phyloP scores from a whole-genome alignment of 768 basidiomycete genomes.

The Gloeopeniophorella convolvens region DNA sequence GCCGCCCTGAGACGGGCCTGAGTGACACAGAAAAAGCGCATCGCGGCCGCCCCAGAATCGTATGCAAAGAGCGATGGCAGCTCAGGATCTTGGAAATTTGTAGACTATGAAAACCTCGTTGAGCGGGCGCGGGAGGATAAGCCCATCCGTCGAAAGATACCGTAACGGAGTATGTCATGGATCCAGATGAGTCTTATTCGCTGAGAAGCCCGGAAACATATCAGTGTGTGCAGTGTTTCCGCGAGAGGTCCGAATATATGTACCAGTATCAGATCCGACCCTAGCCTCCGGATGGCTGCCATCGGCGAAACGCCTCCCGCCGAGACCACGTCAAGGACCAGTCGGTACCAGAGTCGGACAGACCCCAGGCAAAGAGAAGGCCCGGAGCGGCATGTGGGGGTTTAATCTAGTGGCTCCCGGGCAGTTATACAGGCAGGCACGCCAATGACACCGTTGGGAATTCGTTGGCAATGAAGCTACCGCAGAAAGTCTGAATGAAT shows the following conservation, averaged over 20 bases:
- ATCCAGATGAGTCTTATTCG: not conserved
- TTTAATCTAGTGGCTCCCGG: too few species aligned
- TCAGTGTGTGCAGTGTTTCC: not conserved
- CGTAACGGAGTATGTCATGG: not conserved
- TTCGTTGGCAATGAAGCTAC: not conserved
- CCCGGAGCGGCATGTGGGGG: too few species aligned
- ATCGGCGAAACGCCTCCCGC: too few species aligned
- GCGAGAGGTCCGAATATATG: not conserved
- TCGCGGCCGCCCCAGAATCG: not conserved
- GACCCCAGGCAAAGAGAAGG: too few species aligned
- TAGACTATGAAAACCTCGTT: slow-evolving; percentile 4
- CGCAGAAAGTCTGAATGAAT: too few species aligned
- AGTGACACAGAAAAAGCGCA: not conserved
- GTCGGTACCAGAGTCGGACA: too few species aligned
- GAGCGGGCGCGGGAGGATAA: not conserved
- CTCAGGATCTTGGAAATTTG: slow-evolving; percentile 5
- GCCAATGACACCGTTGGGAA: too few species aligned
- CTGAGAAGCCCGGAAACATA: not conserved
- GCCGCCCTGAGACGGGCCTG: too few species aligned
- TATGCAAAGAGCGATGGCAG: not conserved
- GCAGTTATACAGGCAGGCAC: too few species aligned
- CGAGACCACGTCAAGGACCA: too few species aligned
- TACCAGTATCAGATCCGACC: too few species aligned
- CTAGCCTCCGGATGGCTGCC: too few species aligned
- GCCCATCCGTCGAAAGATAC: not conserved